phyloP scores from a whole-genome alignment of 2,329 filamentous ascomycete genomes.

The Lachnellula cervina region DNA sequence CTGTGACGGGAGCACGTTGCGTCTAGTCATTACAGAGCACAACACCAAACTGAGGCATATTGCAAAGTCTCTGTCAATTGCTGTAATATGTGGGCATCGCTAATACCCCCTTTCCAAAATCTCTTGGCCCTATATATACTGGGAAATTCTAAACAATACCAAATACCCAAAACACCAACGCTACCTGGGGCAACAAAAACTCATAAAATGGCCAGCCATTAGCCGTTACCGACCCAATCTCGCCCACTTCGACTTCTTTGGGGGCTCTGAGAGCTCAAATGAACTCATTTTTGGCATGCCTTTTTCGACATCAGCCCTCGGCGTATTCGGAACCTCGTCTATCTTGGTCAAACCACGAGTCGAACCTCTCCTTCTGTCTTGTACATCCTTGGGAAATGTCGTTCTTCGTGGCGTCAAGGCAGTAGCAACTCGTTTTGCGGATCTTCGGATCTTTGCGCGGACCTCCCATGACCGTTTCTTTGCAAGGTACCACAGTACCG shows the following conservation, averaged over 20 bases:
- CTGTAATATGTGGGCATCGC: neutral
- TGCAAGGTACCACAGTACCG: constrained; percentile 73
- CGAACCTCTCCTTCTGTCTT: constrained; percentile 38
- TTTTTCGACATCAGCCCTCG: constrained; percentile 56
- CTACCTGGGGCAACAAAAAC: constrained; percentile 3
- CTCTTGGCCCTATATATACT: constrained; percentile 6
- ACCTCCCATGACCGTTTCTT: constrained; percentile 85
- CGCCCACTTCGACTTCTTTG: constrained; percentile 29
- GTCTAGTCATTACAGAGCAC: neutral
- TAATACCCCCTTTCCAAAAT: neutral
- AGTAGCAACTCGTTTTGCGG: constrained; percentile 56
- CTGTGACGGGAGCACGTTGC: constrained; percentile 40
- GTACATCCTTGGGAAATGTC: constrained; percentile 54
- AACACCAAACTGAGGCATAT: neutral
- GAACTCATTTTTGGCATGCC: constrained; percentile 34
- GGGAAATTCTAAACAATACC: constrained; percentile 1
- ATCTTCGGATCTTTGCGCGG: constrained; percentile 65
- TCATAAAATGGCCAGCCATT: constrained; percentile 10
- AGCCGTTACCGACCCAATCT: constrained; percentile 22
- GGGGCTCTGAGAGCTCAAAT: constrained; percentile 30
- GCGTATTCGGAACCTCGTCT: constrained; percentile 57
- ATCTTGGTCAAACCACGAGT: constrained; percentile 41
- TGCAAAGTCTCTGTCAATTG: neutral
- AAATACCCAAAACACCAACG: constrained; percentile 9
- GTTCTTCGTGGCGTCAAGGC: constrained; percentile 57